Evolutionary conservation across 2,329 filamentous ascomycete species (phyloP), one percentile per base, ranked within the genome.

Genomic region (Xylariales sp.): DNA sequence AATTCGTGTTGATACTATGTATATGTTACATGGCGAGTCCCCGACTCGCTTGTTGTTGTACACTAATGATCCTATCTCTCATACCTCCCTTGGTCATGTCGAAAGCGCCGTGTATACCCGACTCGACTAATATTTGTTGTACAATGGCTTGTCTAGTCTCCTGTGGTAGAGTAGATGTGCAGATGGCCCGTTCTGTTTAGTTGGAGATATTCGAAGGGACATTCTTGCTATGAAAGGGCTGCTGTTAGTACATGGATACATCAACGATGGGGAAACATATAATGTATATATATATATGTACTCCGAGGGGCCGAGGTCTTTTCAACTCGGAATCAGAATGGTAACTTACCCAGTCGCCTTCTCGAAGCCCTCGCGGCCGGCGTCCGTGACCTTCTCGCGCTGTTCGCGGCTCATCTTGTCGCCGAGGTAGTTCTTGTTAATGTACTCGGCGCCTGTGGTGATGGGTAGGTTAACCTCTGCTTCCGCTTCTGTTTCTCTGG

Each of bases 341-440:
- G 32, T 1, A 16, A 50, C 75, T 57, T 74, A 81, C 79, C 80
- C 81, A 32, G 80, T 80, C 5, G 71, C 43, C 76, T 82, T 82
- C 76, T 82, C 80, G 65, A 78, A 80, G 16, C 69, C 65, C 16
- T 66, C 63, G 18, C 81, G 79, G 0, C 67, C 71, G 61, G 75
- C 74, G 60, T 79, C 76, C 34, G 76, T 76, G 34, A 69, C 70
- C 41, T 74, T 69, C 69, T 75, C 75, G 53, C 78, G 71, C 71
- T 80, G 70, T 16, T 68, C 39, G 39, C 64, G 55, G 30, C 62
- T 67, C 0, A 71, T 1, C 43, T 71, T 72, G 64, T 62, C 46
- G 64, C 70, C 66, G 3, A 71, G 41, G 60, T 71, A 72, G 43
- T 73, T 73, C 69, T 75, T 73, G 72, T 75, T 74, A 3, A 71